Percentiles rank a stretch among this genome's conserved stretches.
phyloP scores from a whole-genome alignment of 169 alveolate species.

The Plasmodium inui region DNA sequence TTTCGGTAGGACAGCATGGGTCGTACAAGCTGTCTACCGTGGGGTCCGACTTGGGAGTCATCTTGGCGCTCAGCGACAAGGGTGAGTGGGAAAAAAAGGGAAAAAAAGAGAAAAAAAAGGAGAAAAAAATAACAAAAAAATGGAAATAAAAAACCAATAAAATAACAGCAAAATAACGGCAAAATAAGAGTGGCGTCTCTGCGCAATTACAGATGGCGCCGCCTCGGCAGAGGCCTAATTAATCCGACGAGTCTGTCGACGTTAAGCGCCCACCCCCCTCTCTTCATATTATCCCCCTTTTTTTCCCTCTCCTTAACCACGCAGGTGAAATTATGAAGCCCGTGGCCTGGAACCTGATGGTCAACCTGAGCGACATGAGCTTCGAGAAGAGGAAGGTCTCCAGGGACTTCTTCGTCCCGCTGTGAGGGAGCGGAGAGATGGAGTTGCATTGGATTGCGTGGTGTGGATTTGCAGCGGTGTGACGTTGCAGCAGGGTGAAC shows the following conservation, averaged over 20 bases:
- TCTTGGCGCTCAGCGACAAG: slow-evolving; percentile 33
- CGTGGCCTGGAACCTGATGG: slow-evolving; percentile 71
- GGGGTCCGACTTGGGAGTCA: slow-evolving; percentile 66
- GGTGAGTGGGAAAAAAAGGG: not conserved
- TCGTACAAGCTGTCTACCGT: slow-evolving; percentile 60
- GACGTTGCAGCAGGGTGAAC: no score
- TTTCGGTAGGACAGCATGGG: slow-evolving; percentile 47
- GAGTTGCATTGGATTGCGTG: no score
- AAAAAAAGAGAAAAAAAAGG: not conserved
- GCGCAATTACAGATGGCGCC: not conserved
- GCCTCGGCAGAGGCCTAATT: not conserved
- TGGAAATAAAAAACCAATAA: no score
- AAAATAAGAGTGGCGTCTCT: no score
- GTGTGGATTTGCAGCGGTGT: no score
- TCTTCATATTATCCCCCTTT: not conserved
- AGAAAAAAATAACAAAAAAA: not conserved
- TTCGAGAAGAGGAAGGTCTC: slow-evolving; percentile 65
- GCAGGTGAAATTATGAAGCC: slow-evolving; percentile 65
- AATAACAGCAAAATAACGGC: no score
- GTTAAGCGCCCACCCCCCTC: not conserved
- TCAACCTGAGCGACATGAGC: slow-evolving; percentile 48
- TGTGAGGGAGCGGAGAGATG: not conserved
- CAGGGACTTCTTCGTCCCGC: slow-evolving; percentile 42
- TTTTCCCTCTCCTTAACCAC: not conserved
- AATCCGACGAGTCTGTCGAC: not conserved